Evolutionary conservation across 2,329 filamentous ascomycete species (phyloP).

Genomic region (Sporothrix euskadiensis): DNA sequence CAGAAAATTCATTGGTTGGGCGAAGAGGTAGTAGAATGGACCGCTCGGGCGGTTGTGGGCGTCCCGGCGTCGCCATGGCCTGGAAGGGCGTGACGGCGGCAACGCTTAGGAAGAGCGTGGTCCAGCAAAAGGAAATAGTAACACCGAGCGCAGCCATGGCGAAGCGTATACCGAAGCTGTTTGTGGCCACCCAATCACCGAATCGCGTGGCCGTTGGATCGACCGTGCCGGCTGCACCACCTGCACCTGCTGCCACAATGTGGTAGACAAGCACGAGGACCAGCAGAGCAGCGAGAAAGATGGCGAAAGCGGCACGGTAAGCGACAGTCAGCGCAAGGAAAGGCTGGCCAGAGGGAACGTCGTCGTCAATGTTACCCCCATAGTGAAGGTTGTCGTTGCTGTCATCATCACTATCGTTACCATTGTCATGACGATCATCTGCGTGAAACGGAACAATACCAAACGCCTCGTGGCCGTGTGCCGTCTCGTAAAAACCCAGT

Average conservation of each 20-base stretch:
- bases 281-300: slow-evolving; percentile 41
- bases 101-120: slow-evolving; percentile 44
- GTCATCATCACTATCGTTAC: slow-evolving; percentile 27
- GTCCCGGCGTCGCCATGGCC: slow-evolving; percentile 31
- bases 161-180: slow-evolving; percentile 48
- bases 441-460: slow-evolving; percentile 40
- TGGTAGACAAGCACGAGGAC: slow-evolving; percentile 46
- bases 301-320: slow-evolving; percentile 40
- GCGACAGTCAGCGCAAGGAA: slow-evolving; percentile 42
- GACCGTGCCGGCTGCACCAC: slow-evolving; percentile 20
- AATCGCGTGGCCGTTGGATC: slow-evolving; percentile 33
- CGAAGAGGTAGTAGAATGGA: slow-evolving; percentile 45
- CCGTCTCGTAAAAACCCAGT: slow-evolving; percentile 38
- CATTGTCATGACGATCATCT: slow-evolving; percentile 29
- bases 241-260: slow-evolving; percentile 34
- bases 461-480: slow-evolving; percentile 37
- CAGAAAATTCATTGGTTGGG: slow-evolving; percentile 50
- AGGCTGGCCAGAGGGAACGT: slow-evolving; percentile 32
- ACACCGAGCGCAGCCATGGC: slow-evolving; percentile 47
- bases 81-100: slow-evolving; percentile 22
- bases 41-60: slow-evolving; percentile 41
- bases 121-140: slow-evolving; percentile 45
- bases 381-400: slow-evolving; percentile 22
- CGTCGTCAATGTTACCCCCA: not conserved
- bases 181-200: slow-evolving; percentile 43